Percentiles rank a stretch among this genome's conserved stretches.
Conservation (phyloP, 2,329 filamentous ascomycete genomes). For the Trichoderma sp. region DNA sequence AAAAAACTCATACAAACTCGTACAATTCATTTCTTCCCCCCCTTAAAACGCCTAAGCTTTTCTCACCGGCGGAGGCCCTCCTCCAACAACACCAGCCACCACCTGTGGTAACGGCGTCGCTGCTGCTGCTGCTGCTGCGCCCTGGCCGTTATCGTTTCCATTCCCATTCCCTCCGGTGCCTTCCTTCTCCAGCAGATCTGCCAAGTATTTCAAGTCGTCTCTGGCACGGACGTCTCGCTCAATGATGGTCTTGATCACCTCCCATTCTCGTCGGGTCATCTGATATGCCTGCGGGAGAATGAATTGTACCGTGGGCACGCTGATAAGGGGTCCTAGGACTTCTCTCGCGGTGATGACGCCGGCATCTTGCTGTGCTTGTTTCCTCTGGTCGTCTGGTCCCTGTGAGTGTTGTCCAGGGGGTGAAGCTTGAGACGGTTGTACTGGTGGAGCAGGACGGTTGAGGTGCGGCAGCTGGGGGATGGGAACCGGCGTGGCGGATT, state of each 20-base stretch:
- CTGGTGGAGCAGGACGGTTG: slow-evolving; percentile 22
- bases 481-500: slow-evolving; percentile 38
- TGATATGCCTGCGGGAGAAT: slow-evolving; percentile 66
- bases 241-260: slow-evolving; percentile 67
- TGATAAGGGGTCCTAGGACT: slow-evolving; percentile 62
- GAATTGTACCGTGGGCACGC: slow-evolving; percentile 65
- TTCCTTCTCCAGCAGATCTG: slow-evolving; percentile 53
- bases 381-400: slow-evolving; percentile 36
- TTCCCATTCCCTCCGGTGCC: slow-evolving; percentile 25
- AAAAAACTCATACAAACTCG: slow-evolving; percentile 8
- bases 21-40: not conserved
- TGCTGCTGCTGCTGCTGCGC: not conserved
- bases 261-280: slow-evolving; percentile 71
- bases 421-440: not conserved
- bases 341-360: slow-evolving; percentile 60
- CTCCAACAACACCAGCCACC: slow-evolving; percentile 1
- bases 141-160: not conserved
- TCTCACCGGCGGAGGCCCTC: not conserved
- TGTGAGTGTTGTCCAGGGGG: slow-evolving; percentile 19
- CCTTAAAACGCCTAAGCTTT: not conserved
- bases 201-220: slow-evolving; percentile 59
- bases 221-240: slow-evolving; percentile 63
- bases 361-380: slow-evolving; percentile 48
- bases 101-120: not conserved
- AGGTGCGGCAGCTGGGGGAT: slow-evolving; percentile 37